Conservation (phyloP, 2,329 filamentous ascomycete genomes). For the Aspergillus bombycis region DNA sequence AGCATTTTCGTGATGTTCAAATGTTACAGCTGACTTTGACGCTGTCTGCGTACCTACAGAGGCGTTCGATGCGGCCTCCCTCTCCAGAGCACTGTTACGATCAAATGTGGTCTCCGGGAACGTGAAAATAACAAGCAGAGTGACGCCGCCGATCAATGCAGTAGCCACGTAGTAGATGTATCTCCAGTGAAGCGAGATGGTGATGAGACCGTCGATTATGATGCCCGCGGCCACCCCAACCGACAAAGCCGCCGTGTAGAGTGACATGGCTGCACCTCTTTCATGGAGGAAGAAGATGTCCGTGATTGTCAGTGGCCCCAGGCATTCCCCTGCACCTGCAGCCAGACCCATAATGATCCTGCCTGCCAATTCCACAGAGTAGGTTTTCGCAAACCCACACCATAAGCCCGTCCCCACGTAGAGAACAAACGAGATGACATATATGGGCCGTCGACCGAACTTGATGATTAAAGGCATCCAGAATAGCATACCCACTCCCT, state of each 20-base stretch:
- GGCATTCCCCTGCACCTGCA: slow-evolving; percentile 55
- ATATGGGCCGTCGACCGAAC: slow-evolving; percentile 38
- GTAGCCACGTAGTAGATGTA: slow-evolving; percentile 26
- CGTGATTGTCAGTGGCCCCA: slow-evolving; percentile 54
- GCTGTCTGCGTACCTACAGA: background rate
- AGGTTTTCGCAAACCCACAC: slow-evolving; percentile 38
- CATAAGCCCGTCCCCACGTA: slow-evolving; percentile 39
- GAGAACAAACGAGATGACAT: slow-evolving; percentile 20
- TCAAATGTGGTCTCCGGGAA: background rate
- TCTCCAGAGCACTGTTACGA: background rate
- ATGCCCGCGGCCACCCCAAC: slow-evolving; percentile 30
- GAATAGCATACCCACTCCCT: slow-evolving; percentile 48
- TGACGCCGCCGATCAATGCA: background rate
- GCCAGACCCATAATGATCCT: slow-evolving; percentile 47
- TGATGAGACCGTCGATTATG: slow-evolving; percentile 37
- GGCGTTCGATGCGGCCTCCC: background rate
- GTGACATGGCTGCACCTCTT: background rate
- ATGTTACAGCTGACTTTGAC: background rate
- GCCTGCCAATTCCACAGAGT: slow-evolving; percentile 29
- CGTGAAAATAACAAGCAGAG: background rate
- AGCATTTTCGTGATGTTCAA: background rate
- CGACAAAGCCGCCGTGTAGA: slow-evolving; percentile 26
- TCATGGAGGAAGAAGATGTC: slow-evolving; percentile 35
- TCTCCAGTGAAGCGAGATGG: slow-evolving; percentile 38
- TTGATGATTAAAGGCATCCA: slow-evolving; percentile 44